Evolutionary conservation across 495 filamentous ascomycete genomes (phyloP).

Genomic region (Letharia lupina): DNA sequence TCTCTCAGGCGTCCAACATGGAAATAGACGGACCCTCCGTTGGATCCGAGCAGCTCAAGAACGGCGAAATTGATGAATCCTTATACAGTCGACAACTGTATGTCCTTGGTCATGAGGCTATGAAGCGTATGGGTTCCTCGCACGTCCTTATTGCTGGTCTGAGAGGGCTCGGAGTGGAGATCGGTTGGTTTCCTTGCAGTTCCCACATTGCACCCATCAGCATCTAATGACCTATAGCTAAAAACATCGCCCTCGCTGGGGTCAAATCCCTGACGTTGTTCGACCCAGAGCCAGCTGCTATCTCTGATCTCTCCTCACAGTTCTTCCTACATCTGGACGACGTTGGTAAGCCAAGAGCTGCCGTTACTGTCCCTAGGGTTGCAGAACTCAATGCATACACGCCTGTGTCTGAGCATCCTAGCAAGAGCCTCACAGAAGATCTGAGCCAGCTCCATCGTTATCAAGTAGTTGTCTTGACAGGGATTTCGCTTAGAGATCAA

Average conservation of each 20-base stretch:
- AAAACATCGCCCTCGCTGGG: constrained; percentile 96
- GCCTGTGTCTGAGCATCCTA: constrained; percentile 68
- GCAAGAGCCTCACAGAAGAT: constrained; percentile 55
- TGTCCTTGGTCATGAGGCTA: constrained; percentile 96
- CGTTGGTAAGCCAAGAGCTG: constrained; percentile 84
- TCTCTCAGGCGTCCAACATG: constrained; percentile 59
- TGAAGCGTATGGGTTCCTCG: constrained; percentile 98
- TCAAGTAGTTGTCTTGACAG: constrained; percentile 86
- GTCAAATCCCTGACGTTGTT: constrained; percentile 82
- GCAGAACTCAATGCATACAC: constrained; percentile 96
- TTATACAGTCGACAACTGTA: constrained; percentile 98
- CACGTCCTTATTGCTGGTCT: constrained; percentile 89
- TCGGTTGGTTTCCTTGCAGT: constrained; percentile 44
- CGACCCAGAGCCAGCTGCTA: constrained; percentile 70
- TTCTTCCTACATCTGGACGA: constrained; percentile 89
- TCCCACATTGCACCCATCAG: background rate
- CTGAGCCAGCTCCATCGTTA: constrained; percentile 73
- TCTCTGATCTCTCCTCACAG: constrained; percentile 86
- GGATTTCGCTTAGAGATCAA: constrained; percentile 71
- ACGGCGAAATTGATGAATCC: constrained; percentile 84
- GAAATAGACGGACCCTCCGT: constrained; percentile 63
- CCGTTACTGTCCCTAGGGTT: constrained; percentile 77
- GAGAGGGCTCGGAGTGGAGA: constrained; percentile 92
- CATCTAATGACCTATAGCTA: constrained; percentile 46
- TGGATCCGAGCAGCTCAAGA: constrained; percentile 49